These are phyloP conservation scores for Zymoseptoria passerinii DNA, from an alignment of 2,329 filamentous ascomycete genomes.

Conservation along the genomic window DNA sequence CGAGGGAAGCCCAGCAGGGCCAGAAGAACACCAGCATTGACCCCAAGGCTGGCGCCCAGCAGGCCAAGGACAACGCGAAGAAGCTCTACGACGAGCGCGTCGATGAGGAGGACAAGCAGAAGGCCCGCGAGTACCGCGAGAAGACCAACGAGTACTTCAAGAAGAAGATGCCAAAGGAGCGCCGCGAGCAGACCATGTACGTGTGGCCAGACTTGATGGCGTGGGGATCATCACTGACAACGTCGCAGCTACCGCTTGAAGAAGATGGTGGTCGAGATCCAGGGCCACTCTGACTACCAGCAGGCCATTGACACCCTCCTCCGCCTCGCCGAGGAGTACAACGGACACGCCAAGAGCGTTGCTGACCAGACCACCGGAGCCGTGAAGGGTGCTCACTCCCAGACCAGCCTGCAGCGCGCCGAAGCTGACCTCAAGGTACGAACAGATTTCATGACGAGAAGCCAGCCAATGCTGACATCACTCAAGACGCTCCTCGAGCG, in stretches of 20 bases:
- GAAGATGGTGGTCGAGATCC: conserved; percentile 96
- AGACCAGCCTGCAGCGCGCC: conserved; percentile 57
- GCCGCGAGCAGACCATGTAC: conserved; percentile 84
- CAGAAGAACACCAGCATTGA: conserved; percentile 43
- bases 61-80: conserved; percentile 43
- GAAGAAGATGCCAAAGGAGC: conserved; percentile 83
- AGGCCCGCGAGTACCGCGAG: conserved; percentile 36
- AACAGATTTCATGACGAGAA: conserved; percentile 33
- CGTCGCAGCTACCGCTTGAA: conserved; percentile 47
- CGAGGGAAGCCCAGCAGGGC: conserved; percentile 45
- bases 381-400: conserved; percentile 62
- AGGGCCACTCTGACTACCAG: conserved; percentile 89
- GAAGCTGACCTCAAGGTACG: conserved; percentile 70
- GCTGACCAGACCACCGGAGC: conserved; percentile 57
- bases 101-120: conserved; percentile 51
- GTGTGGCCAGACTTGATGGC: conserved; percentile 26
- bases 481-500: conserved; percentile 77
- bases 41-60: conserved; percentile 41
- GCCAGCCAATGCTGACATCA: conserved; percentile 42
- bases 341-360: conserved; percentile 60
- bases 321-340: conserved; percentile 75
- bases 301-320: conserved; percentile 85
- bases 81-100: conserved; percentile 52
- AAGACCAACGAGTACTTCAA: conserved; percentile 65
- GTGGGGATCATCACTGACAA: neutral